phyloP scores from a whole-genome alignment of 768 basidiomycete species.

The Pulveroboletus sp. region DNA sequence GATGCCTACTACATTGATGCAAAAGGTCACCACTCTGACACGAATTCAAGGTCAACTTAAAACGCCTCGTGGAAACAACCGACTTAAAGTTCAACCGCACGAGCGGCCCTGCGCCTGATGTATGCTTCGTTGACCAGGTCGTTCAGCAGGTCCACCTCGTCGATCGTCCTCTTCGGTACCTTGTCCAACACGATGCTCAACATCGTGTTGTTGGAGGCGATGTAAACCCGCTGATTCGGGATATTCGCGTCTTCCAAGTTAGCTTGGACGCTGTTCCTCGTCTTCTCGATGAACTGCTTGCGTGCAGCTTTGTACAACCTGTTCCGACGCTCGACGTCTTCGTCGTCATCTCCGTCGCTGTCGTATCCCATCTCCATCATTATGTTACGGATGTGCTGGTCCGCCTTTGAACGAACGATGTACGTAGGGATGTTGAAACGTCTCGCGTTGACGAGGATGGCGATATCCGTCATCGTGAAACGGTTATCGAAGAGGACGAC shows the following conservation, averaged over 20 bases:
- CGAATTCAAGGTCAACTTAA: no score
- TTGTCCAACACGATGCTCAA: conserved; percentile 16
- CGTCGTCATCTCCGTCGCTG: conserved; percentile 15
- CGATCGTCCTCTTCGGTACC: conserved; percentile 18
- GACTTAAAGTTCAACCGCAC: background rate
- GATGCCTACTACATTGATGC: no score
- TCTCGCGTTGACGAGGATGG: conserved; percentile 16
- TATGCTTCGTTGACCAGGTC: conserved; percentile 14
- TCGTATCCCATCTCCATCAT: conserved; percentile 20
- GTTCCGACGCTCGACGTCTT: conserved; percentile 9
- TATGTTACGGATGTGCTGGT: conserved; percentile 20
- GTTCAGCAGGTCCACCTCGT: conserved; percentile 22
- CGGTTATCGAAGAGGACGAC: conserved; percentile 21
- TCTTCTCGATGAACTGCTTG: conserved; percentile 14
- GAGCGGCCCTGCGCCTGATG: background rate
- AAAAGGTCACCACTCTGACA: no score
- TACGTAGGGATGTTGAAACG: conserved; percentile 20
- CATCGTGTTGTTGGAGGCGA: conserved; percentile 22
- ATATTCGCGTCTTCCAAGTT: conserved; percentile 24
- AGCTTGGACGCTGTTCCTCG: conserved; percentile 13
- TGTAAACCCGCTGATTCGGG: conserved; percentile 26
- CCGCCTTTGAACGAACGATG: conserved; percentile 22
- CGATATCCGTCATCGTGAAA: conserved; percentile 21
- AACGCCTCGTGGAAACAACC: no score
- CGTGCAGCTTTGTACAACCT: conserved; percentile 10